Evolutionary conservation across 2,329 filamentous ascomycete species (phyloP).

Genomic region (Aspergillus oerlinghausenensis): DNA sequence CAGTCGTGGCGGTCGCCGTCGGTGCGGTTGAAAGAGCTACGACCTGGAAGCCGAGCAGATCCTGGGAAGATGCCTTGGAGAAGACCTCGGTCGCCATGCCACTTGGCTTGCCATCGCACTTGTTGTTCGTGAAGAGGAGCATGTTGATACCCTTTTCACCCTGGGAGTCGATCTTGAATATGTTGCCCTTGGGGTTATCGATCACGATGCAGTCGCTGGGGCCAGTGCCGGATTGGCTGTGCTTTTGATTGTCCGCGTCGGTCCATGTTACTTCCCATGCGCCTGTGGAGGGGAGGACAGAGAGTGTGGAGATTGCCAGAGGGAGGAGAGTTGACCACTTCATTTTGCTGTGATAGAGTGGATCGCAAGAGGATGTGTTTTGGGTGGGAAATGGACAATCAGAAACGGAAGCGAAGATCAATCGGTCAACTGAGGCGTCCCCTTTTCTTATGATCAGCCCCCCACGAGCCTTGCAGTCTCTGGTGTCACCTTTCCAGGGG

Average conservation of each 20-base stretch:
- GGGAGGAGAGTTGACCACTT: slow-evolving; percentile 7
- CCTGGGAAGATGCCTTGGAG: slow-evolving; percentile 3
- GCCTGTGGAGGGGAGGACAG: slow-evolving; percentile 1
- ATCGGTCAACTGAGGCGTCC: background rate
- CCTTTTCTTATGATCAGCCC: background rate
- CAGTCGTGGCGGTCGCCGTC: background rate
- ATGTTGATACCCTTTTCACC: slow-evolving; percentile 10
- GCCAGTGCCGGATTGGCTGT: slow-evolving; percentile 4
- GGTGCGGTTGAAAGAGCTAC: background rate
- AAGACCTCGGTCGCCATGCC: slow-evolving; percentile 7
- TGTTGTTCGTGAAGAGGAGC: slow-evolving; percentile 8
- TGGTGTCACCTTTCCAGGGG: background rate
- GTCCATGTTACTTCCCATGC: slow-evolving; percentile 11
- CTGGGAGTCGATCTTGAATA: slow-evolving; percentile 10
- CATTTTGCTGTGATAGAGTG: background rate
- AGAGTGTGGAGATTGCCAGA: background rate
- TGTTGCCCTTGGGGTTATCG: slow-evolving; percentile 8
- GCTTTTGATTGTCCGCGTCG: slow-evolving; percentile 3
- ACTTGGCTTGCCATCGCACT: slow-evolving; percentile 2
- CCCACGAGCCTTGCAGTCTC: background rate
- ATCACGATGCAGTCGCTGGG: slow-evolving; percentile 9
- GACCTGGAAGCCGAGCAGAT: slow-evolving; percentile 10
- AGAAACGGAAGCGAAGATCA: background rate
- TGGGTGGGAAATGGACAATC: background rate
- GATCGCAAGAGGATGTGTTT: background rate